These are phyloP conservation scores for Penicillium sp. DNA, from an alignment of 2,329 filamentous ascomycete species.

Conservation along the genomic window DNA sequence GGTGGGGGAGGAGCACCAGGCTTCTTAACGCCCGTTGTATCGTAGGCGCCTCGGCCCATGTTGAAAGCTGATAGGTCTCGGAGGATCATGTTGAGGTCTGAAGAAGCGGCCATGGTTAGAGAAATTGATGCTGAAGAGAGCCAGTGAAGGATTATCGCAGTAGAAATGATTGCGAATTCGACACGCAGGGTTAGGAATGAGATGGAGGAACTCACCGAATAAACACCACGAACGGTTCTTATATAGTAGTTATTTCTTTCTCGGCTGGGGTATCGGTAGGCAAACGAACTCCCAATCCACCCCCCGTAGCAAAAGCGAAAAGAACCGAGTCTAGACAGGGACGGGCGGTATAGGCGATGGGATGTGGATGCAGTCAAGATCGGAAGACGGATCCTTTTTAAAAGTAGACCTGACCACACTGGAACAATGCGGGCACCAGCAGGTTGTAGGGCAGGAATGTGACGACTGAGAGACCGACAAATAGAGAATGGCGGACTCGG, in stretches of 20 bases:
- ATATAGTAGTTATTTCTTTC: constrained; percentile 23
- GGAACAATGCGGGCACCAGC: constrained; percentile 27
- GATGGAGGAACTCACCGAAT: constrained; percentile 25
- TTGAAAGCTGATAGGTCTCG: constrained; percentile 48
- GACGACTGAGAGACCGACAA: constrained; percentile 28
- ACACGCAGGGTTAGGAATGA: constrained; percentile 20
- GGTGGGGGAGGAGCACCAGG: constrained; percentile 51
- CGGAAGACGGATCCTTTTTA: constrained; percentile 41
- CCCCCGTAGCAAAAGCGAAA: constrained; percentile 22
- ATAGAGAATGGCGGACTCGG: constrained; percentile 17
- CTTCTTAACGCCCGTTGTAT: constrained; percentile 57
- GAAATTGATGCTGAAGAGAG: constrained; percentile 7
- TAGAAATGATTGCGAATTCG: not conserved
- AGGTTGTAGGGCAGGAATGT: constrained; percentile 40
- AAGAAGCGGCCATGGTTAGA: constrained; percentile 37
- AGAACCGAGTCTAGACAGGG: constrained; percentile 28
- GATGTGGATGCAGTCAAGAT: constrained; percentile 41
- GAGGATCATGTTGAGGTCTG: constrained; percentile 46
- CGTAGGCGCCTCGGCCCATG: constrained; percentile 57
- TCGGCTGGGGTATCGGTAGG: constrained; percentile 13
- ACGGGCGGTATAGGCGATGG: constrained; percentile 29
- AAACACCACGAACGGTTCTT: constrained; percentile 28
- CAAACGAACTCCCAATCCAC: constrained; percentile 30
- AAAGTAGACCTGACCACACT: constrained; percentile 30
- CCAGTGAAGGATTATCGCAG: not conserved